phyloP scores from a whole-genome alignment of 352 stramenopile genomes.

The Phytophthora pinifolia region DNA sequence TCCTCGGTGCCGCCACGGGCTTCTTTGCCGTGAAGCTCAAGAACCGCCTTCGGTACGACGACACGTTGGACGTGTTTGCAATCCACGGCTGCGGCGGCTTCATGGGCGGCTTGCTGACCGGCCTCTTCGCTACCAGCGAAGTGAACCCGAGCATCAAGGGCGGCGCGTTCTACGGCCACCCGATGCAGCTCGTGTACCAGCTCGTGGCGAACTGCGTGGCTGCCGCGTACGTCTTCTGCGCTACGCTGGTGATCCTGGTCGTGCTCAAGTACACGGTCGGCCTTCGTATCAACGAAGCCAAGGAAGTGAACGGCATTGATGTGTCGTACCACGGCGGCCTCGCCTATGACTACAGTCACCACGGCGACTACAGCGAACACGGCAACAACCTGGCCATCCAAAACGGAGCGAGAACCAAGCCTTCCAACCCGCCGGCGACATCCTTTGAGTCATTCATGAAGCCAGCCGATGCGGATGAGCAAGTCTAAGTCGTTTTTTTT shows the following conservation, averaged over 20 bases:
- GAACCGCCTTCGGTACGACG: slow-evolving; percentile 66
- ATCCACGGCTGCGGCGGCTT: slow-evolving; percentile 70
- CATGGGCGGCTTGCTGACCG: slow-evolving; percentile 56
- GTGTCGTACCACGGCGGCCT: slow-evolving; percentile 68
- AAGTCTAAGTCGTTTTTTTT: background rate
- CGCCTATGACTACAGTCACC: slow-evolving; percentile 57
- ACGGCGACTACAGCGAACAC: slow-evolving; percentile 29
- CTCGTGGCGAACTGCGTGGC: slow-evolving; percentile 48
- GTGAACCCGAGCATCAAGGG: slow-evolving; percentile 53
- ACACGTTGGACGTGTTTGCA: slow-evolving; percentile 75
- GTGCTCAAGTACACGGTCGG: slow-evolving; percentile 67
- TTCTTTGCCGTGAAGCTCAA: slow-evolving; percentile 60
- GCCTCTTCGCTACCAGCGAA: slow-evolving; percentile 58
- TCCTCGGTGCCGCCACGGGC: slow-evolving; percentile 48
- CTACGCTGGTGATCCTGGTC: slow-evolving; percentile 62
- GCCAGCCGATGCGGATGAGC: background rate
- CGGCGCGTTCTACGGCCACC: slow-evolving; percentile 52
- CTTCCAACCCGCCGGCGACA: slow-evolving; percentile 7
- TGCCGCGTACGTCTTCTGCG: slow-evolving; percentile 55
- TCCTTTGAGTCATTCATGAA: slow-evolving; percentile 15
- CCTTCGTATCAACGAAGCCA: slow-evolving; percentile 69
- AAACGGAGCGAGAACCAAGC: slow-evolving; percentile 3
- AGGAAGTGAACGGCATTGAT: slow-evolving; percentile 73
- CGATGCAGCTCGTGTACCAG: slow-evolving; percentile 47
- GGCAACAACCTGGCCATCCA: slow-evolving; percentile 38